Percentiles rank a stretch among this genome's conserved stretches.
phyloP scores from a whole-genome alignment of 2,329 filamentous ascomycete genomes.

The Pseudonectria foliicola region DNA sequence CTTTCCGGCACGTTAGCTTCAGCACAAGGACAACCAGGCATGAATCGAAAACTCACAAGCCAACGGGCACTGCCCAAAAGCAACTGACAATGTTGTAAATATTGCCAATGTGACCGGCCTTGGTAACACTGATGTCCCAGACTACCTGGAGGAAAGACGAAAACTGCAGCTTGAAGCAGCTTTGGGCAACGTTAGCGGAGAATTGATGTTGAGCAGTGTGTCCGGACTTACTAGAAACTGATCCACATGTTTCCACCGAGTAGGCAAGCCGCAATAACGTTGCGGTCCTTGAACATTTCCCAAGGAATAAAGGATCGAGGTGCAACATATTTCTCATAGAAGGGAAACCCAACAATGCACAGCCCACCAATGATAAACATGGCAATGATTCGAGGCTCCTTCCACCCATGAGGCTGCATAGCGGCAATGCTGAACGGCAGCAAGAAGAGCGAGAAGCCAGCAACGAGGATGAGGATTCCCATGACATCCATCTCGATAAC shows the following conservation, averaged over 20 bases:
- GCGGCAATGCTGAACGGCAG: slow-evolving; percentile 39
- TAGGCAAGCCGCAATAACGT: slow-evolving; percentile 30
- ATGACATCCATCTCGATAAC: slow-evolving; percentile 28
- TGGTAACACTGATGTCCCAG: slow-evolving; percentile 5
- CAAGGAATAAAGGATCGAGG: slow-evolving; percentile 32
- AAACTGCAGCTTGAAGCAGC: slow-evolving; percentile 9
- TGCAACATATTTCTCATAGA: slow-evolving; percentile 41
- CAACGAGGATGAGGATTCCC: slow-evolving; percentile 44
- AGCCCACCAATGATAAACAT: slow-evolving; percentile 43
- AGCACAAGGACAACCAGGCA: slow-evolving; percentile 10
- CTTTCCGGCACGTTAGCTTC: slow-evolving; percentile 20
- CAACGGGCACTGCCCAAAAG: slow-evolving; percentile 3
- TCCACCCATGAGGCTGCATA: slow-evolving; percentile 27
- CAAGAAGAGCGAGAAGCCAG: slow-evolving; percentile 43
- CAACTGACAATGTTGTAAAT: slow-evolving; percentile 8
- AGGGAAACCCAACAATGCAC: slow-evolving; percentile 39
- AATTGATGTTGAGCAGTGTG: slow-evolving; percentile 1
- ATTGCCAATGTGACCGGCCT: slow-evolving; percentile 9
- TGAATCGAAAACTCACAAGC: slow-evolving; percentile 8
- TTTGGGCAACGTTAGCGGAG: not conserved
- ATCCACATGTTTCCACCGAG: slow-evolving; percentile 7
- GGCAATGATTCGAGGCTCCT: slow-evolving; percentile 34
- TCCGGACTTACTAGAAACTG: slow-evolving; percentile 6
- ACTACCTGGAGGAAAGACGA: slow-evolving; percentile 9
- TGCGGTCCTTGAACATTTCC: slow-evolving; percentile 32